These are phyloP conservation scores for Sarocladium kiliense DNA, from an alignment of 2,329 filamentous ascomycete genomes.

Conservation along the genomic window DNA sequence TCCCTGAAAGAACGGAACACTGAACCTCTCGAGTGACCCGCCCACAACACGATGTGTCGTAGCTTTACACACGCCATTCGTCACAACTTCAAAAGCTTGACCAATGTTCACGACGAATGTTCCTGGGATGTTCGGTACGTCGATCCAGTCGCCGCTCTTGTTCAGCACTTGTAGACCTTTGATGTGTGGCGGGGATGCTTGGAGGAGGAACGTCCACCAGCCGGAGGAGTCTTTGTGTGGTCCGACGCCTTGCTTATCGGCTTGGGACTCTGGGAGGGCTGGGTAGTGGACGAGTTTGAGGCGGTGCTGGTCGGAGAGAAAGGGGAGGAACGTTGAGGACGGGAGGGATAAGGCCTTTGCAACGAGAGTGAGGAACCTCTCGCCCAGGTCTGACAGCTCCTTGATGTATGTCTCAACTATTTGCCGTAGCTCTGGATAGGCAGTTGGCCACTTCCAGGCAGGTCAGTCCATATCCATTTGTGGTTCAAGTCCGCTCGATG, in stretches of 20 bases:
- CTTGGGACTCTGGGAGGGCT: conserved; percentile 12
- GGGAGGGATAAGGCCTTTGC: conserved; percentile 49
- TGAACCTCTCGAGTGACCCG: conserved; percentile 29
- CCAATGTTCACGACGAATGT: conserved; percentile 56
- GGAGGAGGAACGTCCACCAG: conserved; percentile 60
- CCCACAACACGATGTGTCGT: conserved; percentile 42
- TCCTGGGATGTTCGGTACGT: conserved; percentile 39
- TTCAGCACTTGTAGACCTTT: conserved; percentile 47
- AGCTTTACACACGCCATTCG: conserved; percentile 46
- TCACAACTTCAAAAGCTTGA: conserved; percentile 53
- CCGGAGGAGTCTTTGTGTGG: conserved; percentile 59
- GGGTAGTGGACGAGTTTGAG: conserved; percentile 55
- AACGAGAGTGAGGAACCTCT: conserved; percentile 50
- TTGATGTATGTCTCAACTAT: conserved; percentile 44
- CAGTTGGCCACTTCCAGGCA: conserved; percentile 34
- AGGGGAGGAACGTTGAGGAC: conserved; percentile 42
- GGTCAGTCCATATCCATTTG: background rate
- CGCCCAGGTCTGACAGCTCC: conserved; percentile 44
- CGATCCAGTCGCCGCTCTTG: conserved; percentile 41
- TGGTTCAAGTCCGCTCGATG: too few relatives aligned
- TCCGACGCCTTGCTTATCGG: conserved; percentile 47
- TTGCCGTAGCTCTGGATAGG: conserved; percentile 26
- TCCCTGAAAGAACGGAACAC: conserved; percentile 44
- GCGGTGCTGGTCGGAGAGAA: conserved; percentile 52
- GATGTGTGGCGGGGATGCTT: conserved; percentile 47